Percentiles rank a stretch among this genome's conserved stretches.
phyloP scores from a whole-genome alignment of 2,329 filamentous ascomycete genomes.

The Lachnellula suecica region DNA sequence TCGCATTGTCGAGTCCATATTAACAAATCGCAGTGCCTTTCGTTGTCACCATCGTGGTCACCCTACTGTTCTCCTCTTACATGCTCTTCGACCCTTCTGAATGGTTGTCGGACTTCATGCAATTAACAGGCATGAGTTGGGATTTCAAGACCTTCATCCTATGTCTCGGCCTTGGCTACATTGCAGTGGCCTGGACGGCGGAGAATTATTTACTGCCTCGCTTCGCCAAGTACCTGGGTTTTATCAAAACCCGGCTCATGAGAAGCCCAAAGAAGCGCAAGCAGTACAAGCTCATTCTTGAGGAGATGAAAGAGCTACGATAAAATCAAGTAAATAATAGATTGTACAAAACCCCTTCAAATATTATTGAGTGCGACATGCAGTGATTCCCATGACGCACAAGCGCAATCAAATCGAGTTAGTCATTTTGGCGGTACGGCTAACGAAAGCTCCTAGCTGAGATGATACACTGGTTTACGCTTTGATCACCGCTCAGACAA shows the following conservation, averaged over 20 bases:
- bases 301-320: slow-evolving; percentile 53
- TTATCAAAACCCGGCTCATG: slow-evolving; percentile 55
- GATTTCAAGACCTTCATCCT: slow-evolving; percentile 75
- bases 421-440: slow-evolving; percentile 20
- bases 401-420: too few relatives aligned
- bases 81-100: slow-evolving; percentile 76
- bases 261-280: slow-evolving; percentile 74
- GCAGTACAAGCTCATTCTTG: slow-evolving; percentile 78
- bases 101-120: slow-evolving; percentile 74
- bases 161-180: slow-evolving; percentile 65
- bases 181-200: slow-evolving; percentile 66
- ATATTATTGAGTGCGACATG: background rate
- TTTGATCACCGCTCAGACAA: too few relatives aligned
- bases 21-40: slow-evolving; percentile 66
- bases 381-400: too few relatives aligned
- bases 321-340: slow-evolving; percentile 11
- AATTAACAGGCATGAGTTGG: slow-evolving; percentile 74
- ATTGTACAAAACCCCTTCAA: background rate
- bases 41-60: slow-evolving; percentile 69
- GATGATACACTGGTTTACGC: slow-evolving; percentile 22
- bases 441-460: slow-evolving; percentile 11
- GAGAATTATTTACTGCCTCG: slow-evolving; percentile 71
- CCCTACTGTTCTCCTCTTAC: slow-evolving; percentile 68
- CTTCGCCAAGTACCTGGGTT: slow-evolving; percentile 67
- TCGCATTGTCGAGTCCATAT: background rate